Evolutionary conservation across 1,284 basidiomycete genomes (phyloP).

Genomic region (Gymnopus androsaceus): DNA sequence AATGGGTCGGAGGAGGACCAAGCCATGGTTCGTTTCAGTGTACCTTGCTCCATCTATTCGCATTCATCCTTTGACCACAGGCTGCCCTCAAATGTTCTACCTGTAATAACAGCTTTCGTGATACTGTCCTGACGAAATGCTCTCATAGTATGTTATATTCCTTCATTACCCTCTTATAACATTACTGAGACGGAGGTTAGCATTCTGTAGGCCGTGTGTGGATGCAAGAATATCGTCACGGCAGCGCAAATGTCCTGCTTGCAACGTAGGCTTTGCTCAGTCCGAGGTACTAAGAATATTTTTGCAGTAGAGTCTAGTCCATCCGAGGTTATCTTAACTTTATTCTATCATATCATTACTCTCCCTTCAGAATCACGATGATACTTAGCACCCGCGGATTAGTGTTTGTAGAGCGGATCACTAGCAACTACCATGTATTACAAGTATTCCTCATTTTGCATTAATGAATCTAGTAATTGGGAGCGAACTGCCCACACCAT

Average conservation of each 20-base stretch:
- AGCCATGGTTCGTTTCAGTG: conserved; percentile 8
- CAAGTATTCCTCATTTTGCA: conserved; percentile 15
- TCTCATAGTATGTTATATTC: conserved; percentile 79
- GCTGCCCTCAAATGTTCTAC: conserved; percentile 90
- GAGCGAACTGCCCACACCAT: conserved; percentile 9
- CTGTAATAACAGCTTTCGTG: conserved; percentile 84
- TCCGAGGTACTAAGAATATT: conserved; percentile 87
- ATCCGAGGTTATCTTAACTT: conserved; percentile 1
- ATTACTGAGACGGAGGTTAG: conserved; percentile 44
- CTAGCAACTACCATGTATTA: conserved; percentile 16
- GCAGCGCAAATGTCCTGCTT: conserved; percentile 95
- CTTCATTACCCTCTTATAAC: background rate
- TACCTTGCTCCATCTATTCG: background rate
- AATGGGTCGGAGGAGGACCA: conserved; percentile 7
- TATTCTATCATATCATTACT: conserved; percentile 9
- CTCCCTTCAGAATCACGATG: background rate
- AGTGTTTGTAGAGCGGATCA: conserved; percentile 9
- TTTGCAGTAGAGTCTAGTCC: conserved; percentile 59
- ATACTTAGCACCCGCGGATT: conserved; percentile 13
- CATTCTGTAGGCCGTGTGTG: conserved; percentile 89
- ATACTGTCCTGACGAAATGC: conserved; percentile 90
- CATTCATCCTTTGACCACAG: conserved; percentile 43
- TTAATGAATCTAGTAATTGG: conserved; percentile 5
- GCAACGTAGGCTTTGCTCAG: conserved; percentile 82
- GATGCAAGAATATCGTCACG: conserved; percentile 87